Evolutionary conservation across 768 basidiomycete genomes (phyloP), one percentile per base, ranked within the genome.

Genomic region (Mycena amicta): DNA sequence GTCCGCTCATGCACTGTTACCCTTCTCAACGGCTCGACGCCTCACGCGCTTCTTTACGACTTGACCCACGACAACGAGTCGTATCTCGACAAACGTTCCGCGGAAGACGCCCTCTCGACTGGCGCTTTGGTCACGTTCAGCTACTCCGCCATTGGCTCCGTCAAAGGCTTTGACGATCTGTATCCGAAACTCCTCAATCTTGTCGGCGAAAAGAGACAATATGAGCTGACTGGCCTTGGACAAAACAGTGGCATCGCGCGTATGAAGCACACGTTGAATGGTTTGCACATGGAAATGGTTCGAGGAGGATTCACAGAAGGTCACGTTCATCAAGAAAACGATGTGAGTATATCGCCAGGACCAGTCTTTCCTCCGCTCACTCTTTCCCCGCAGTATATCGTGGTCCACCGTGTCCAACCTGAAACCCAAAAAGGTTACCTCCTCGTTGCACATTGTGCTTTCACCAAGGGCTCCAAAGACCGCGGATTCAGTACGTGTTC

Each of bases 51-150:
- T 30, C 80, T 98, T 68, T 98, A 93, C 73, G 97, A 99, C 71
- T 80, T 93, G 56, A 98, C 97, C 1, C 97, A 99, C 74, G 97
- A 99, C 75, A 99, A 99, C 69, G 94, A 98, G 71, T 89, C 95
- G 1, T 91, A 90, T 1, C 73, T 88, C 15, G 84, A 93, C 74
- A 98, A 96, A 72, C 87, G 94, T 33, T 49, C 47, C 1, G 93
- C 95, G 5, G 94, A 98, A 71, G 95, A 98, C 72, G 90, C 94
- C 0, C 83, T 99, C n/a, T 89, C 93, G 6, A 94, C 93, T 0
- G 97, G 92, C 2, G 93, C 93, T 22, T 79, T 98, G n/a, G 90
- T 91, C 18, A 85, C 95, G 0, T 98, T 98, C 75, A 90, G 90
- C 31, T 86, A 85, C 66, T 91, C 86, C 23, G 97, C 91, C 3